Conservation (phyloP, 352 stramenopile genomes). For the Phytopythium aichiense region DNA sequence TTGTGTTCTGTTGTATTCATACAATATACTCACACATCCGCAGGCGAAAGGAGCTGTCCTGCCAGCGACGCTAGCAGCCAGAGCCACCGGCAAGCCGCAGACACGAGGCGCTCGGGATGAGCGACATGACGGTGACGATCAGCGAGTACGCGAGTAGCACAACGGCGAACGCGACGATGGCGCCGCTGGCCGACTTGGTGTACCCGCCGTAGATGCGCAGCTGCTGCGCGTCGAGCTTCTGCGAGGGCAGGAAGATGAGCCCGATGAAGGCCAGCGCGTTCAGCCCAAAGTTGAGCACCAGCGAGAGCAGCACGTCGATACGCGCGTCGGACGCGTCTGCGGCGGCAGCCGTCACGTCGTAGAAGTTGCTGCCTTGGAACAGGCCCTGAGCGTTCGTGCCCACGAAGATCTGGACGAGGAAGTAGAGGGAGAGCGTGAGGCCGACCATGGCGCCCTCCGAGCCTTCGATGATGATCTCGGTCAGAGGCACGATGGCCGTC, state of each 20-base stretch:
- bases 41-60: not conserved
- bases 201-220: constrained; percentile 59
- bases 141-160: constrained; percentile 50
- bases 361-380: constrained; percentile 32
- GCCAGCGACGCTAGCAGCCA: constrained; percentile 22
- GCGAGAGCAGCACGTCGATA: constrained; percentile 24
- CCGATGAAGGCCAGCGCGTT: constrained; percentile 31
- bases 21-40: not conserved
- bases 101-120: constrained; percentile 28
- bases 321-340: constrained; percentile 23
- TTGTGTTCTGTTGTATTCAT: no score
- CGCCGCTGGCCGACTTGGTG: constrained; percentile 40
- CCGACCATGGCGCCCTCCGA: constrained; percentile 51
- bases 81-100: constrained; percentile 27
- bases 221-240: constrained; percentile 62
- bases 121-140: constrained; percentile 35
- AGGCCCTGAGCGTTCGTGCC: constrained; percentile 37
- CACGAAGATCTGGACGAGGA: constrained; percentile 42
- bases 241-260: constrained; percentile 35
- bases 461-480: constrained; percentile 57
- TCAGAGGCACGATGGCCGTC: constrained; percentile 31
- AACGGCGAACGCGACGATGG: constrained; percentile 27
- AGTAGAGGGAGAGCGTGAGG: constrained; percentile 48
- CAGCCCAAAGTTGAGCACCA: constrained; percentile 40
- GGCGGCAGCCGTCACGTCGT: constrained; percentile 17